Base-by-base conservation (phyloP, 306 rosid species). In the Lupinus albus region DNA sequence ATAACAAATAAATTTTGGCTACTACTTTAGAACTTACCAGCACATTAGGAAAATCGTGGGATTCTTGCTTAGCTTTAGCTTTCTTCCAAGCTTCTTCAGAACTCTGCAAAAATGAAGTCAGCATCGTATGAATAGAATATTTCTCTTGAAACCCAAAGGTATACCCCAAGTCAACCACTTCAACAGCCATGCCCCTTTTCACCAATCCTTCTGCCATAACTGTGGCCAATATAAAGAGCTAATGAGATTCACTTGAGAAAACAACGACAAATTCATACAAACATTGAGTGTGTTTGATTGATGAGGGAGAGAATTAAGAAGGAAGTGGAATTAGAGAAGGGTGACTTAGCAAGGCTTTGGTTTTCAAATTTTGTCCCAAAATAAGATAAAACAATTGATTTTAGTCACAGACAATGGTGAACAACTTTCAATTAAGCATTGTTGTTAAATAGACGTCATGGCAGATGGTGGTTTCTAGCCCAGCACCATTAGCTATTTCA, bases 101-200 rank as follows among this genome's bases (percentile, higher is more conserved):
- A 71, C 66, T 79, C 57, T 70, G 79, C 18, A 85, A 77, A 73
- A 76, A 85, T 65, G 87, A 80, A 33, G 68, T 66, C 64, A 85
- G 77, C 41, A 41, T 58, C 46, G 67, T 65, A 70, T 70, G 77
- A 20, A 85, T 77, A 74, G 84, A 53, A 70, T 72, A 30, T 67
- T 63, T 74, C 68, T 78, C 86, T 67, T 80, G 86, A 83, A 75
- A 66, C 42, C 87, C 91, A 83, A 85, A 80, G 66, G 79, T 77
- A 76, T 76, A 78, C 39, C 80, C 80, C 79, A 85, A 49, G 54
- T 85, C 86, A 78, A 85, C 46, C 6, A 85, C 86, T 72, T 80
- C 85, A 70, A 78, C 79, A 66, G 46, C 59, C 61, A 48, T 67
- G 35, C 79, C 72, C 36, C 47, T 80, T 74, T 63, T 85, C 73